Evolutionary conservation across 2,329 filamentous ascomycete genomes (phyloP).

Genomic region (Mycosphaerella arachidis): DNA sequence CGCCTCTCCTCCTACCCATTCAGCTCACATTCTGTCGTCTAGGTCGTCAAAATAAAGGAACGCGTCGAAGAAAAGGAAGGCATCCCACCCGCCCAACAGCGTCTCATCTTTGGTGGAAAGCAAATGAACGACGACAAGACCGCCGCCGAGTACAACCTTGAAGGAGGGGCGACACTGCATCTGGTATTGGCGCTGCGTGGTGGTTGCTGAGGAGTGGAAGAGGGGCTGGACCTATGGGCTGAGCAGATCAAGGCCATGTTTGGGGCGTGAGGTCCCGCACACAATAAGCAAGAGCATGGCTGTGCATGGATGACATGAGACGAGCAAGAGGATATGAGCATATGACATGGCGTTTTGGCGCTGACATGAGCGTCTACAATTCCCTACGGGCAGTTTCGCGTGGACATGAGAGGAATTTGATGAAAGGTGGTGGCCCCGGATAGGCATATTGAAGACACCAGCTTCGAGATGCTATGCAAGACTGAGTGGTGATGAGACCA

Average conservation of each 20-base stretch:
- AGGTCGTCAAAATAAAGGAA: slow-evolving; percentile 97
- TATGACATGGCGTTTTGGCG: slow-evolving; percentile 5
- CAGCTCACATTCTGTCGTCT: neutral
- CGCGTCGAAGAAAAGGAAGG: slow-evolving; percentile 99
- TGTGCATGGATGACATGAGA: neutral
- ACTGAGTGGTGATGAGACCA: neutral
- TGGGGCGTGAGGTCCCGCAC: neutral
- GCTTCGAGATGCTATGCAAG: neutral
- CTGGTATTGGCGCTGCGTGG: slow-evolving; percentile 91
- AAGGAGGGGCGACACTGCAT: slow-evolving; percentile 89
- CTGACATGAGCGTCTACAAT: neutral
- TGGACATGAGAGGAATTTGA: neutral
- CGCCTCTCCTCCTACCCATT: neutral
- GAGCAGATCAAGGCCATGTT: neutral
- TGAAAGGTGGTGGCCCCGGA: neutral
- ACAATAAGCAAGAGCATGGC: neutral
- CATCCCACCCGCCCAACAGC: slow-evolving; percentile 93
- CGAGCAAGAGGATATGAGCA: neutral
- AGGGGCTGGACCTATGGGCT: neutral
- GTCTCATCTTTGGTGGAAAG: slow-evolving; percentile 93
- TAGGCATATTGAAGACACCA: neutral
- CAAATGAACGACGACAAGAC: slow-evolving; percentile 98
- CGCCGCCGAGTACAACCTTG: slow-evolving; percentile 81
- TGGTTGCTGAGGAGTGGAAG: slow-evolving; percentile 42
- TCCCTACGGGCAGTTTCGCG: neutral